A percentile compares a stretch with the other conserved stretches of the same genome.
Conservation (phyloP, 495 filamentous ascomycete genomes). For the Penicillium steckii region DNA sequence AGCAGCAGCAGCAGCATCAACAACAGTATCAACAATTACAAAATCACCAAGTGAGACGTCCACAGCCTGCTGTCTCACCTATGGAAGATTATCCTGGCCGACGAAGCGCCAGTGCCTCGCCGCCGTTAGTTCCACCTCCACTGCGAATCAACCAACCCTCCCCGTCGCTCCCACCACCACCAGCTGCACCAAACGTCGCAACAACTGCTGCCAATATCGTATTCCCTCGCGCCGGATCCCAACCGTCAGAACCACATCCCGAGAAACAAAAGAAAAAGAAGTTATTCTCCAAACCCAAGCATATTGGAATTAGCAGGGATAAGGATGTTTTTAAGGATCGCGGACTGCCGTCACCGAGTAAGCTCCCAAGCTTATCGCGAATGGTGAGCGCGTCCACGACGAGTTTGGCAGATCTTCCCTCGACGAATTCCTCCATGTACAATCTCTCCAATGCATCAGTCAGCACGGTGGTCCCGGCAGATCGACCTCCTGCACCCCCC, state of each 20-base stretch:
- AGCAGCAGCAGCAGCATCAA: background rate
- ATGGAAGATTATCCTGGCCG: conserved; percentile 34
- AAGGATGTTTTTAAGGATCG: conserved; percentile 56
- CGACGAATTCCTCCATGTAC: conserved; percentile 72
- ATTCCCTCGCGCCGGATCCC: conserved; percentile 70
- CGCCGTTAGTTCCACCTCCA: conserved; percentile 33
- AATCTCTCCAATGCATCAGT: conserved; percentile 79
- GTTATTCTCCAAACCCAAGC: conserved; percentile 85
- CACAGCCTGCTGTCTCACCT: conserved; percentile 38
- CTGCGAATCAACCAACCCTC: conserved; percentile 35
- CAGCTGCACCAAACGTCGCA: conserved; percentile 62
- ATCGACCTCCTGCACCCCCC: conserved; percentile 28
- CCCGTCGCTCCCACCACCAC: conserved; percentile 54
- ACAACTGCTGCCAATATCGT: conserved; percentile 82
- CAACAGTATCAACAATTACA: background rate
- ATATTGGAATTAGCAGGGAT: conserved; percentile 74
- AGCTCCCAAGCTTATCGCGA: conserved; percentile 61
- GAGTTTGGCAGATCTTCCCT: conserved; percentile 66
- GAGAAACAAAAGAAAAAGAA: conserved; percentile 80
- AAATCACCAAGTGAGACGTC: background rate
- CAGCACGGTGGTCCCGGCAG: conserved; percentile 64
- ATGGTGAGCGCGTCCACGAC: conserved; percentile 76
- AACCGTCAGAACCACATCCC: conserved; percentile 42
- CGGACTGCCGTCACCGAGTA: conserved; percentile 77
- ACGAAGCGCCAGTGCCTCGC: conserved; percentile 45